Conservation (phyloP, 192 early-diverging fungal species). For the Linnemannia elongata region DNA sequence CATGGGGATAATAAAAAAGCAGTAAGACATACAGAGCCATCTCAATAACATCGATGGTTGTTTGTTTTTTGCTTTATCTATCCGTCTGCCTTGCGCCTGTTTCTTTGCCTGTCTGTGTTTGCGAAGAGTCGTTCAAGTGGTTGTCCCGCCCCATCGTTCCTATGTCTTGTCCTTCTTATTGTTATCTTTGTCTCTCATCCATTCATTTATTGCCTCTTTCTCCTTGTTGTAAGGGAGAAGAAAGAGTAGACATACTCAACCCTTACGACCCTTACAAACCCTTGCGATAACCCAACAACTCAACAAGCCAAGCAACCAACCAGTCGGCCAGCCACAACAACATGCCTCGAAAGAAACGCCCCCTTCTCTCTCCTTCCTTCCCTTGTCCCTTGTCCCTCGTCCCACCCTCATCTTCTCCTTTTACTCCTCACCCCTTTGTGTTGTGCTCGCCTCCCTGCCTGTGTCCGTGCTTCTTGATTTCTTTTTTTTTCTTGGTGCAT, state of each 20-base stretch:
- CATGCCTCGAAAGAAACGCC: not conserved
- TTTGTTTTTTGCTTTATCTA: not conserved
- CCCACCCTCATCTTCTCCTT: not conserved
- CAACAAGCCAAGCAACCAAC: not conserved
- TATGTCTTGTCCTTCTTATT: not conserved
- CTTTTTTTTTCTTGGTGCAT: constrained; percentile 1
- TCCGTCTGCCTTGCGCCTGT: not conserved
- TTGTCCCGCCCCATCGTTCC: not conserved
- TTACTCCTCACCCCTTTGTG: not conserved
- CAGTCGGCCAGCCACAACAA: not conserved
- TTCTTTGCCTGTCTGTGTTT: not conserved
- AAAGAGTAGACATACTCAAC: not conserved
- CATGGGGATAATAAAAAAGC: not conserved
- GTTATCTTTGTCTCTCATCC: not conserved
- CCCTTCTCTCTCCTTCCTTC: not conserved
- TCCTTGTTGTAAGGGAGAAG: not conserved
- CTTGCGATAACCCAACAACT: not conserved
- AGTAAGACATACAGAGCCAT: not conserved
- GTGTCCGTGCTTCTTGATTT: not conserved
- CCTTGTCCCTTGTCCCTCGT: not conserved
- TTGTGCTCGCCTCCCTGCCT: not conserved
- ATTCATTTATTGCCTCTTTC: not conserved
- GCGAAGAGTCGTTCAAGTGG: not conserved
- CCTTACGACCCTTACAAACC: not conserved
- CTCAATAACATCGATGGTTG: not conserved